Evolutionary conservation across 306 rosid genomes (phyloP).

Genomic region (Vigna angularis): DNA sequence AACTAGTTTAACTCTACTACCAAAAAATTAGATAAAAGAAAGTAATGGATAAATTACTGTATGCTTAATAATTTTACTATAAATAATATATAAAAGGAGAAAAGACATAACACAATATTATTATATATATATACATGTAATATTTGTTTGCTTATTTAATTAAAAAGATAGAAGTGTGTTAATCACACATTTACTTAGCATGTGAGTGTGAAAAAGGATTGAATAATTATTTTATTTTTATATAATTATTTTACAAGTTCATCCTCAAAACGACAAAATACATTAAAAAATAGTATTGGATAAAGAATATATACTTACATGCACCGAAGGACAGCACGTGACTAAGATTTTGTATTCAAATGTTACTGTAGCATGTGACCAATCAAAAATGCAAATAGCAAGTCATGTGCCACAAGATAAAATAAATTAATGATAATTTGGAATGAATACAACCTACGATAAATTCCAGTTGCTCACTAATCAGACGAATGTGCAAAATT

Average conservation of each 20-base stretch:
- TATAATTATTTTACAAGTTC: background rate
- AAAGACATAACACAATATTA: too few relatives aligned
- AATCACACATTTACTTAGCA: too few relatives aligned
- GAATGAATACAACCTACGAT: background rate
- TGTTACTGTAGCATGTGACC: slow-evolving; percentile 6
- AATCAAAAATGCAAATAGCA: background rate
- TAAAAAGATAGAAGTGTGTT: too few relatives aligned
- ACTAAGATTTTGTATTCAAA: slow-evolving; percentile 1
- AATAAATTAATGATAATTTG: slow-evolving; percentile 7
- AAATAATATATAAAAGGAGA: too few relatives aligned
- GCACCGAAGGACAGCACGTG: background rate
- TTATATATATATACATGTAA: too few relatives aligned
- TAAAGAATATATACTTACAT: background rate
- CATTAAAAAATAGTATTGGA: background rate
- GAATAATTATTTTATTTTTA: background rate
- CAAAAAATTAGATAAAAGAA: too few relatives aligned
- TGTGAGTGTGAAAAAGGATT: background rate
- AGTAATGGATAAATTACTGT: too few relatives aligned
- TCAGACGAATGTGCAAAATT: background rate
- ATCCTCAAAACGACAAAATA: background rate
- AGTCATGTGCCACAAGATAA: background rate
- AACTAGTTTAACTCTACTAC: too few relatives aligned
- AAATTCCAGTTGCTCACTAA: background rate
- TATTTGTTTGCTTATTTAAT: too few relatives aligned
- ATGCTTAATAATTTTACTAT: too few relatives aligned